phyloP scores from a whole-genome alignment of 768 basidiomycete genomes.

The Russula dissimulans region DNA sequence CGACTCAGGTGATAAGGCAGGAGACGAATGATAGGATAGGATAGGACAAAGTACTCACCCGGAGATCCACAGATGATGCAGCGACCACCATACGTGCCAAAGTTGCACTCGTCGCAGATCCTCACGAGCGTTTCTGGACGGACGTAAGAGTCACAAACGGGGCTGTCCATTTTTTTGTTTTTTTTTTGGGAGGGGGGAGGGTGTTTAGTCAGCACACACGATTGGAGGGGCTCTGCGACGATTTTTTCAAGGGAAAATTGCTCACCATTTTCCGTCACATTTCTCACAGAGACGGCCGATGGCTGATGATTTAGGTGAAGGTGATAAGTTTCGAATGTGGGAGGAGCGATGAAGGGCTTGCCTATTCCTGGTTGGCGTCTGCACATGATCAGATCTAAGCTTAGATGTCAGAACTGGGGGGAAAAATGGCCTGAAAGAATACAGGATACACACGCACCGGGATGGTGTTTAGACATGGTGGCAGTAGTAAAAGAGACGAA shows the following conservation, averaged over 20 bases:
- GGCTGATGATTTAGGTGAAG: conserved; percentile 39
- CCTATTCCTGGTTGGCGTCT: conserved; percentile 96
- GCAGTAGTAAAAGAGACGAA: background rate
- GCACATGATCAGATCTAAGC: conserved; percentile 93
- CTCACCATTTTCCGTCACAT: conserved; percentile 98
- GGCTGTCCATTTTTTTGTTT: conserved; percentile 41
- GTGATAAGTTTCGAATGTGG: background rate
- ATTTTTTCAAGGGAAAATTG: background rate
- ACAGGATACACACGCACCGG: conserved; percentile 20
- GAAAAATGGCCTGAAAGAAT: background rate
- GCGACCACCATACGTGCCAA: conserved; percentile 93
- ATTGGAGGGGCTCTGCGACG: no score
- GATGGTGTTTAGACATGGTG: conserved; percentile 31
- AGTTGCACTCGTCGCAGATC: conserved; percentile 99
- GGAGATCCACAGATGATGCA: conserved; percentile 97
- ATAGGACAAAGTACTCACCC: conserved; percentile 42
- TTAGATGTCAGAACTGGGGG: background rate
- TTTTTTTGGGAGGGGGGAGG: background rate
- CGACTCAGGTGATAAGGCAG: background rate
- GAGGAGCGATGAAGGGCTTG: conserved; percentile 27
- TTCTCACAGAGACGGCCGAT: conserved; percentile 98
- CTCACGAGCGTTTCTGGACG: conserved; percentile 95
- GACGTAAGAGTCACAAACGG: conserved; percentile 98
- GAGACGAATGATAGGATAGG: background rate
- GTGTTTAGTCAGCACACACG: no score